Evolutionary conservation across 1,139 yeast genomes (phyloP), one percentile per base, ranked within the genome.

Genomic region (Lodderomyces beijingensis): DNA sequence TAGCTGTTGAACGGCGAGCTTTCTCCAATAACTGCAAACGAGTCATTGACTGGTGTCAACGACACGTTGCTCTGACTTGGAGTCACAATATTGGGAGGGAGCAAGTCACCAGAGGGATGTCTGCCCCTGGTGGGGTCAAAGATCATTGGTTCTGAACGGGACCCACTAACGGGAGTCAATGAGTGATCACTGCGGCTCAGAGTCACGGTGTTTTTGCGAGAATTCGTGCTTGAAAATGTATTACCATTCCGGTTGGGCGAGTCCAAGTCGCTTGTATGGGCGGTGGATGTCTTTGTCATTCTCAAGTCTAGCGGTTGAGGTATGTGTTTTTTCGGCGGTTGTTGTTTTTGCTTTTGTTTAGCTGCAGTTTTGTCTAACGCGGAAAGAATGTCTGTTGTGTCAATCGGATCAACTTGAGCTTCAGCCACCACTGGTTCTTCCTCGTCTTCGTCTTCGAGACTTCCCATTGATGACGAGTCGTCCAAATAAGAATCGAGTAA

Each of bases 401-500:
- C 50, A 8, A 40, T 34, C 20, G 32, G 28, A 9, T 37, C 21
- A n/a, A n/a, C n/a, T n/a, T n/a, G n/a, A n/a, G n/a, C n/a, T n/a
- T n/a, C n/a, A n/a, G n/a, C n/a, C n/a, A n/a, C n/a, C 43, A n/a
- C n/a, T n/a, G n/a, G n/a, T n/a, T n/a, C n/a, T n/a, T n/a, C n/a
- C 4, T 39, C 40, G 6, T 46, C 49, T 8, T 38, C 40, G 8
- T 43, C 47, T 12, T 42, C 47, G 14, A 40, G 49, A 11, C 53
- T 64, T 10, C 51, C 58, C 13, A 51, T 49, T 12, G 20, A 15
- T 16, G 62, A 55, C 7, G 67, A 61, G 36, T 64, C 70, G 37
- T 67, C 72, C 32, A 68, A 55, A 41, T 68, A 67, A 21, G 70
- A 62, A 42, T 67, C 72, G 22, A 68, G 47, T 13, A 68, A 51